Evolutionary conservation across 768 basidiomycete species (phyloP), one percentile per base, ranked within the genome.

Genomic region (Rhodosporidiobolus odoratus): DNA sequence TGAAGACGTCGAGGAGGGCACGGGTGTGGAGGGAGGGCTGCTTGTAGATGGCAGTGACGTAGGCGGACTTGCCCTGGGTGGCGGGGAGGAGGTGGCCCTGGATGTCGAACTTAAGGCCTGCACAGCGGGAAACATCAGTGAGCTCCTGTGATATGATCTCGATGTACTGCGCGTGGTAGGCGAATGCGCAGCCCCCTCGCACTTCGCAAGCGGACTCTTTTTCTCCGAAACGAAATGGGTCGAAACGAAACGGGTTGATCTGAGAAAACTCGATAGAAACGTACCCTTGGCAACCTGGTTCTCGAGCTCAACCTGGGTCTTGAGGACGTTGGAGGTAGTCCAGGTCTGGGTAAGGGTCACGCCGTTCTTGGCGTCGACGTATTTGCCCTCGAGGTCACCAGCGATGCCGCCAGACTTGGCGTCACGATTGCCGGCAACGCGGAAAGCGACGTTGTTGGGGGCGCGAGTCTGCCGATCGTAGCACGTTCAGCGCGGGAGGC

Each of bases 301-400:
- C 82, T 98, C 93, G 79, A 98, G 84, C 85, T 99, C 96, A 75
- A 97, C 81, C 80, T 89, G 87, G 75, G 89, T 89, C 80, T 89
- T 89, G 84, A 99, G 89, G 79, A 88, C 81, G 84, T 99, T 99
- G 80, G 86, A 77, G 78, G 95, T 97, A 65, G 91, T 92, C 96
- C 96, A 99, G 66, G 90, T 86, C 83, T 95, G 86, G 76, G 96
- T 98, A 85, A 96, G 84, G 80, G 88, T 88, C 78, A 98, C 84
- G 74, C 96, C 96, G 81, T 95, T 92, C 82, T 88, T 87, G 83
- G 85, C 85, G 85, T 97, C 89, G 77, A 84, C 53, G 84, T 89
- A 94, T 83, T 97, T 99, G 81, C 88, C 89, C 87, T 99, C 96
- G 77, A 98, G 84, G 81, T 98, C 95, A 75, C 90, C 95, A 47